A percentile compares a stretch with the other conserved stretches of the same genome.
Conservation (phyloP, 345 rosid genomes). For the Noccaea bulbosa region DNA sequence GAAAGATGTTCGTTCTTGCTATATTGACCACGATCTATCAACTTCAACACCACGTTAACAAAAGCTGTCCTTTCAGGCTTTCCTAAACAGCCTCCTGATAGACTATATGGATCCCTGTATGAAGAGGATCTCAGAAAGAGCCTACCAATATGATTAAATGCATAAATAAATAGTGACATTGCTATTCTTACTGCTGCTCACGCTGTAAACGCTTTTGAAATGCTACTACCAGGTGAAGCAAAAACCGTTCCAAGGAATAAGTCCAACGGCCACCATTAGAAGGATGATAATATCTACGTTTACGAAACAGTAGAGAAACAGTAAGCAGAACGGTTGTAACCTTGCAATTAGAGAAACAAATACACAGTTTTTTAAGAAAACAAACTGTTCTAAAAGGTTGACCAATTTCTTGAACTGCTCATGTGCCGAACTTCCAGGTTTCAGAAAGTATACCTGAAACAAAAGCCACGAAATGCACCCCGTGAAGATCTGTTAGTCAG, state of each 20-base stretch:
- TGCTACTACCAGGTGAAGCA: slow-evolving; percentile 72
- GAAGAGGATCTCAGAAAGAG: slow-evolving; percentile 40
- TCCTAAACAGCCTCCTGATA: slow-evolving; percentile 57
- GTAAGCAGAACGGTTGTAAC: slow-evolving; percentile 22
- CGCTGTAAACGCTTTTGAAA: slow-evolving; percentile 90
- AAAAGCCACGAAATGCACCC: slow-evolving; percentile 32
- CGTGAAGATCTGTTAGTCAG: slow-evolving; percentile 36
- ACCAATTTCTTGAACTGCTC: slow-evolving; percentile 85
- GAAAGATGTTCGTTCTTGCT: slow-evolving; percentile 98
- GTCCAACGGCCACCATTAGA: slow-evolving; percentile 99
- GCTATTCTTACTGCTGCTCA: slow-evolving; percentile 77
- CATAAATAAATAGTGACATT: slow-evolving; percentile 20
- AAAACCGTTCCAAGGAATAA: slow-evolving; percentile 86
- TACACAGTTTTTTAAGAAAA: slow-evolving; percentile 40
- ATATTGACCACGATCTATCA: slow-evolving; percentile 97
- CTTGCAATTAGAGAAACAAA: slow-evolving; percentile 23
- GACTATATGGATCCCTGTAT: slow-evolving; percentile 60
- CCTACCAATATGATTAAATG: slow-evolving; percentile 41
- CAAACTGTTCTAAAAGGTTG: slow-evolving; percentile 98
- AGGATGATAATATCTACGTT: slow-evolving; percentile 89
- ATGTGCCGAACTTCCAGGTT: slow-evolving; percentile 73
- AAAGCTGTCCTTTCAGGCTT: slow-evolving; percentile 72
- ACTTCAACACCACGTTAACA: slow-evolving; percentile 72
- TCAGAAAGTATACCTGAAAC: slow-evolving; percentile 81
- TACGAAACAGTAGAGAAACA: slow-evolving; percentile 33